phyloP scores from a whole-genome alignment of 805 yeast genomes.

The Candida insectalens region DNA sequence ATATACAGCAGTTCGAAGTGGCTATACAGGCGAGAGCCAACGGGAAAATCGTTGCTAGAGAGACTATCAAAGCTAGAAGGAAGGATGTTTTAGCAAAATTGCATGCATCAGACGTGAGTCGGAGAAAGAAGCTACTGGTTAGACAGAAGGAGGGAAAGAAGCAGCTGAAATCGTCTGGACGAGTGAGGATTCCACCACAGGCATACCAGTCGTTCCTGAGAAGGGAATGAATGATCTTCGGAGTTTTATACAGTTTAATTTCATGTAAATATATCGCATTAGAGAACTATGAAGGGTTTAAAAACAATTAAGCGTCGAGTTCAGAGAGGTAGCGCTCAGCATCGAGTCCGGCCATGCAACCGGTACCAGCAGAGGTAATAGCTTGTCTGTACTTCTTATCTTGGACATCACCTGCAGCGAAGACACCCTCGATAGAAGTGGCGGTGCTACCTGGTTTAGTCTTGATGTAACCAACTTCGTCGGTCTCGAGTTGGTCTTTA shows the following conservation, averaged over 20 bases:
- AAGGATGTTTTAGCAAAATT: conserved; percentile 91
- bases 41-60: conserved; percentile 75
- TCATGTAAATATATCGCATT: no score
- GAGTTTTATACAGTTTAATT: no score
- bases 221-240: conserved; percentile 12
- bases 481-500: conserved; percentile 68
- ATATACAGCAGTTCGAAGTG: conserved; percentile 84
- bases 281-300: no score
- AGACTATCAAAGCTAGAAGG: conserved; percentile 85
- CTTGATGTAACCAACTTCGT: conserved; percentile 79
- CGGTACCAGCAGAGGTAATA: conserved; percentile 98
- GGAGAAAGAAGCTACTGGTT: conserved; percentile 79
- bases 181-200: conserved; percentile 68
- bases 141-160: conserved; percentile 94
- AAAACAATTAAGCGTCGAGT: background rate
- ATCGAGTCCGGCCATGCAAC: conserved; percentile 98
- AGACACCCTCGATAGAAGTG: conserved; percentile 84
- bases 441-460: conserved; percentile 84
- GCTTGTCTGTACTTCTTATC: conserved; percentile 97
- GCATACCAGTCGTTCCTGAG: conserved; percentile 82
- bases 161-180: conserved; percentile 69
- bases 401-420: conserved; percentile 99
- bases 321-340: conserved; percentile 56
- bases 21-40: conserved; percentile 85
- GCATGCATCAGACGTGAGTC: conserved; percentile 87